Conservation (phyloP, 352 stramenopile genomes). For the Phytophthora fragariae region DNA sequence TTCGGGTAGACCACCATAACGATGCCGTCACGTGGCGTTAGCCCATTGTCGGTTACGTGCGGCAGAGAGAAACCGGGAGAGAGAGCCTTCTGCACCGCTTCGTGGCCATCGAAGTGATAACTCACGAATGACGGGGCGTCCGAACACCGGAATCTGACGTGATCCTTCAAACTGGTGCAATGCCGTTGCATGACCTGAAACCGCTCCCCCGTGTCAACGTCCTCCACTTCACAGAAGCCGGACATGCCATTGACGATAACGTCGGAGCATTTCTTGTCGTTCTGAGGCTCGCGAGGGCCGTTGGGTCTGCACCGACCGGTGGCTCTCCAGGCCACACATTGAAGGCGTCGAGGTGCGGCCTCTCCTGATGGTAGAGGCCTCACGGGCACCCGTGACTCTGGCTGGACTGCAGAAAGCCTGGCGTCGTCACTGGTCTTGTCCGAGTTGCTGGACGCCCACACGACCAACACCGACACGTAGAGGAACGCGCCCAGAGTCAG, state of each 20-base stretch:
- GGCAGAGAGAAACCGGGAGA: slow-evolving; percentile 24
- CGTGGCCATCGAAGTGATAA: slow-evolving; percentile 36
- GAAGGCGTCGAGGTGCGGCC: slow-evolving; percentile 14
- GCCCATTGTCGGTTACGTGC: slow-evolving; percentile 6
- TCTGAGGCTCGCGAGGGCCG: slow-evolving; percentile 28
- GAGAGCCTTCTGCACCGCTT: slow-evolving; percentile 22
- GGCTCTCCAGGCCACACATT: slow-evolving; percentile 36
- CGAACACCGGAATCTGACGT: slow-evolving; percentile 51
- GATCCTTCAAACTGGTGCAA: slow-evolving; percentile 41
- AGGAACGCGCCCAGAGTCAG: slow-evolving; percentile 12
- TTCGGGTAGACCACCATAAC: slow-evolving; percentile 64
- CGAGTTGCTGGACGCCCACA: slow-evolving; percentile 23
- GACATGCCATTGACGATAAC: slow-evolving; percentile 31
- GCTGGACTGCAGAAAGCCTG: background rate
- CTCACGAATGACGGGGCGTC: slow-evolving; percentile 48
- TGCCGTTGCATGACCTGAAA: slow-evolving; percentile 42
- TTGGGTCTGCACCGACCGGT: slow-evolving; percentile 35
- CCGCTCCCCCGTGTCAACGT: slow-evolving; percentile 38
- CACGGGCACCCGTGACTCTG: slow-evolving; percentile 1
- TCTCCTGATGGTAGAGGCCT: slow-evolving; percentile 14
- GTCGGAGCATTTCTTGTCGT: slow-evolving; percentile 30
- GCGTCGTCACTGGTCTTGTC: slow-evolving; percentile 2
- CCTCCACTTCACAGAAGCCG: slow-evolving; percentile 46
- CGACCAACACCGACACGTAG: slow-evolving; percentile 25
- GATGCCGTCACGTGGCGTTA: slow-evolving; percentile 35